Conservation (phyloP, 257 asterid species). For the Linaria vulgaris region DNA sequence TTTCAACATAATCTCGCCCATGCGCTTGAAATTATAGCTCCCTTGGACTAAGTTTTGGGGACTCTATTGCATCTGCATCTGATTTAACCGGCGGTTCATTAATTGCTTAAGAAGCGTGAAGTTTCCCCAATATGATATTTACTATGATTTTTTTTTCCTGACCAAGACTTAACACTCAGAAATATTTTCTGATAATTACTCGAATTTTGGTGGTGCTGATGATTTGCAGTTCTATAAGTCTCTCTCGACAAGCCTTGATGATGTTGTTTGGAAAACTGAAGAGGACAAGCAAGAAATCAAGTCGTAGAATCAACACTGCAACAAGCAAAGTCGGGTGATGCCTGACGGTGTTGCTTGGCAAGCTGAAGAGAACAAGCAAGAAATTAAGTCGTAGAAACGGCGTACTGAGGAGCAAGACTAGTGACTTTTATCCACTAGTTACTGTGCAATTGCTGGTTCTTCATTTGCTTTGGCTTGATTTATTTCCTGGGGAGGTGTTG, state of each 20-base stretch:
- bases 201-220: conserved; percentile 1
- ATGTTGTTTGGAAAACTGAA: conserved; percentile 90
- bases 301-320: too few relatives aligned
- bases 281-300: conserved; percentile 95
- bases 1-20: too few relatives aligned
- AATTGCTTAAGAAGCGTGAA: too few relatives aligned
- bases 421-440: too few relatives aligned
- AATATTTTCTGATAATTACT: neutral
- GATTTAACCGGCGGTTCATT: too few relatives aligned
- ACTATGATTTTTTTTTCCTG: neutral
- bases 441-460: conserved; percentile 9
- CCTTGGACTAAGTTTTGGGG: too few relatives aligned
- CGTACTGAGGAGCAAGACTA: too few relatives aligned
- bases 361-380: conserved; percentile 85
- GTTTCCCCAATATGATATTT: too few relatives aligned
- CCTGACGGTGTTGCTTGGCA: conserved; percentile 88
- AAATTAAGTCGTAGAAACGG: conserved; percentile 37
- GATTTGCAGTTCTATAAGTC: conserved; percentile 73
- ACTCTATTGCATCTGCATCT: too few relatives aligned
- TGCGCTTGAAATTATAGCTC: too few relatives aligned
- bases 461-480: conserved; percentile 33
- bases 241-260: conserved; percentile 69
- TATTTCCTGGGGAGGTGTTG: too few relatives aligned
- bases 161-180: neutral
- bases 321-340: too few relatives aligned